A percentile compares a stretch with the other conserved stretches of the same genome.
Conservation (phyloP, 2,329 filamentous ascomycete species). For the Tolypocladium endophyticum region DNA sequence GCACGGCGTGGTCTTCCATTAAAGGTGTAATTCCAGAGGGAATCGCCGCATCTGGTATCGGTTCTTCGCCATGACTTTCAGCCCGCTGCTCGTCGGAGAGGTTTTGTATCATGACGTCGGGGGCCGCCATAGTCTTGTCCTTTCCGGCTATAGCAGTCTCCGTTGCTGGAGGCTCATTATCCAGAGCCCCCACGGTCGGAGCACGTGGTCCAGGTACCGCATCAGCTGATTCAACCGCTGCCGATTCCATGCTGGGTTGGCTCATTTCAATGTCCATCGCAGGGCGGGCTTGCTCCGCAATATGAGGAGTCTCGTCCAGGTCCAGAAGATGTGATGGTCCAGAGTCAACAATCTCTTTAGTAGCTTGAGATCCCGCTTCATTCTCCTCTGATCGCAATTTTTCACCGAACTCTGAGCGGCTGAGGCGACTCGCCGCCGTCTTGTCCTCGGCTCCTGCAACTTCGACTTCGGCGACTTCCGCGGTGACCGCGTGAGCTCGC, state of each 20-base stretch:
- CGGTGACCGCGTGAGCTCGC: background rate
- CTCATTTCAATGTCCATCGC: background rate
- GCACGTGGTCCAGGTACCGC: background rate
- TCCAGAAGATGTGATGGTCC: background rate
- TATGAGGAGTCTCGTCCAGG: background rate
- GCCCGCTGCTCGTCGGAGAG: background rate
- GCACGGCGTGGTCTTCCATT: background rate
- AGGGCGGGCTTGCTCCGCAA: background rate
- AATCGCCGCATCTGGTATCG: background rate
- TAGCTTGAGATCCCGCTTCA: background rate
- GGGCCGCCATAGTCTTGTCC: background rate
- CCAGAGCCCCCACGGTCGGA: background rate
- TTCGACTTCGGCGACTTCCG: background rate
- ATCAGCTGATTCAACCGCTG: background rate
- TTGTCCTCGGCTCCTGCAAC: background rate
- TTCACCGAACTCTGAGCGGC: background rate
- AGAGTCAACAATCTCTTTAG: background rate
- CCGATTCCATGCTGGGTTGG: background rate
- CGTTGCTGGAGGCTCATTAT: background rate
- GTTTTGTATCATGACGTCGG: background rate
- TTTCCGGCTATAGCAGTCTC: background rate
- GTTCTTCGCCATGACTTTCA: background rate
- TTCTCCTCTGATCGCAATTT: background rate
- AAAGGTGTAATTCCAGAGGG: background rate
- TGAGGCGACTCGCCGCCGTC: background rate